Conservation (phyloP, 179 eudicot species). For the Monotropa hypopitys region DNA sequence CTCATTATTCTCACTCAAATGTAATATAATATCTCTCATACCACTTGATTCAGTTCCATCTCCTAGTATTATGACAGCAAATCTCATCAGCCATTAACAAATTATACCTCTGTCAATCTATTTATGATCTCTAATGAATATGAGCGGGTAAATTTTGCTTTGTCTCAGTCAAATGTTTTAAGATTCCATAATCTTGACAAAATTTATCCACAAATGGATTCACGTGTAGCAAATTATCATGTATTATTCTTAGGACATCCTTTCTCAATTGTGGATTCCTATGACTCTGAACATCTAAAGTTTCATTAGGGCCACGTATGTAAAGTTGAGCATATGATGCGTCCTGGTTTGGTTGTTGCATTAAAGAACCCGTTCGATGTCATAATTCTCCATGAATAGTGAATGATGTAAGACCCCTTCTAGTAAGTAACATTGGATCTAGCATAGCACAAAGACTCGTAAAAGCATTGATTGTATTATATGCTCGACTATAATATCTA, state of each 20-base stretch:
- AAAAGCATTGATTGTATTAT: neutral
- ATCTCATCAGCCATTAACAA: neutral
- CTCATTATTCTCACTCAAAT: neutral
- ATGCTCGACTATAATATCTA: neutral
- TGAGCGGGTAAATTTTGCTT: neutral
- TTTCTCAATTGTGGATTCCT: neutral
- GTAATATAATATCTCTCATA: neutral
- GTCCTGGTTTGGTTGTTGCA: neutral
- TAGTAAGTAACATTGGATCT: neutral
- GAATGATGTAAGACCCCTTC: neutral
- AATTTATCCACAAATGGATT: neutral
- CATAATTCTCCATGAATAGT: neutral
- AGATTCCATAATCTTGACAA: neutral
- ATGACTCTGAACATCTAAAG: neutral
- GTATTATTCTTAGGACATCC: neutral
- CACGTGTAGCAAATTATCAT: neutral
- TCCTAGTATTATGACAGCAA: neutral
- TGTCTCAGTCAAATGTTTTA: too few relatives aligned
- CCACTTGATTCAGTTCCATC: neutral
- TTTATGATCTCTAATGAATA: neutral
- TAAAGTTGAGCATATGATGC: neutral
- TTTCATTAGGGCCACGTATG: neutral
- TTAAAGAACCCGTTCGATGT: neutral
- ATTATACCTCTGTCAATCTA: neutral
- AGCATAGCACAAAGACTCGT: neutral